Conservation (phyloP, 2,329 filamentous ascomycete genomes). For the Xylariaceae sp. region DNA sequence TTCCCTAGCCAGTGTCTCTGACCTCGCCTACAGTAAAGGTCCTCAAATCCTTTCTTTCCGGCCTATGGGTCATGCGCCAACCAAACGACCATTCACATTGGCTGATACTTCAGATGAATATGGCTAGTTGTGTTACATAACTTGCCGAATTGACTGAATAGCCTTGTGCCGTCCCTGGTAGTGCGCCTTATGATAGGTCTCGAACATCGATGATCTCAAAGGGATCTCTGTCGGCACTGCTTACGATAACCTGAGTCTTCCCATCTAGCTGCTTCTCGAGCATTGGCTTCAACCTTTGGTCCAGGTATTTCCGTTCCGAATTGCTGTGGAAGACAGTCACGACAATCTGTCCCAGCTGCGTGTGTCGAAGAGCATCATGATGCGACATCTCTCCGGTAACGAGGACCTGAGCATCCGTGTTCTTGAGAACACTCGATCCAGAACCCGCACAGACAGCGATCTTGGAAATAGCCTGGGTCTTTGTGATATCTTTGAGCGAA, state of each 20-base stretch:
- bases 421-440: constrained; percentile 71
- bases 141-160: too few species aligned
- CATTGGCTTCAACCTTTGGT: constrained; percentile 62
- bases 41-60: too few species aligned
- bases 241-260: constrained; percentile 61
- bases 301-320: constrained; percentile 80
- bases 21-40: too few species aligned
- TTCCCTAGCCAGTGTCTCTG: too few species aligned
- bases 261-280: constrained; percentile 56
- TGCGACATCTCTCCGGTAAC: constrained; percentile 94
- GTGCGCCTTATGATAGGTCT: constrained; percentile 8
- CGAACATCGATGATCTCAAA: constrained; percentile 67
- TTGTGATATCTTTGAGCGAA: constrained; percentile 32
- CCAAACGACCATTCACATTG: too few species aligned
- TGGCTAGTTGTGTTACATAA: too few species aligned
- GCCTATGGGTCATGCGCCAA: too few species aligned
- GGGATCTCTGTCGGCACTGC: constrained; percentile 78
- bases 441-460: constrained; percentile 89
- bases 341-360: constrained; percentile 77
- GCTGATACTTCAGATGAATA: too few species aligned
- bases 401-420: constrained; percentile 68
- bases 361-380: constrained; percentile 83
- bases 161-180: too few species aligned
- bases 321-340: constrained; percentile 90
- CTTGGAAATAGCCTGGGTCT: constrained; percentile 45